A percentile compares a stretch with the other conserved stretches of the same genome.
These are phyloP conservation scores for Xenoacremonium recifei DNA, from an alignment of 2,329 filamentous ascomycete genomes.

Conservation along the genomic window DNA sequence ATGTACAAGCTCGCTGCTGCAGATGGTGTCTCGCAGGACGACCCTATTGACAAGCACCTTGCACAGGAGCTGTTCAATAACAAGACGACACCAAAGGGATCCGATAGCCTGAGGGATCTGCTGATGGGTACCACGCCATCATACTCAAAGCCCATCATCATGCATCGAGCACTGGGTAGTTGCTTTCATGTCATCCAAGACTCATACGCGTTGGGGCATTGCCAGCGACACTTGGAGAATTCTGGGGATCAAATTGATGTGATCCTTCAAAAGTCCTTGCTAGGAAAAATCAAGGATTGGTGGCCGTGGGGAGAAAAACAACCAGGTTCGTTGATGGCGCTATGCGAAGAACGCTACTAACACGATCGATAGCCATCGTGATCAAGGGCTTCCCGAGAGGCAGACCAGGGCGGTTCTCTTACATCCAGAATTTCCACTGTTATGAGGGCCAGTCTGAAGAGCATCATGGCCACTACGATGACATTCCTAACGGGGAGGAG, in stretches of 20 bases:
- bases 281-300: background rate
- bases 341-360: too few relatives aligned
- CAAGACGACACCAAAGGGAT: constrained; percentile 3
- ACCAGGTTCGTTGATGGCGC: background rate
- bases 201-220: constrained; percentile 15
- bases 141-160: constrained; percentile 7
- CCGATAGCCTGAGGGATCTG: constrained; percentile 7
- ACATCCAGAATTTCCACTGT: constrained; percentile 6
- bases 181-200: constrained; percentile 17
- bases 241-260: constrained; percentile 4
- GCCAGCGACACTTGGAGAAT: constrained; percentile 9
- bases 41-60: background rate
- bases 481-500: background rate
- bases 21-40: background rate
- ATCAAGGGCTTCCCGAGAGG: background rate
- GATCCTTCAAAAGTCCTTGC: constrained; percentile 4
- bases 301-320: background rate
- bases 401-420: background rate
- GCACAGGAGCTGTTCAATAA: background rate
- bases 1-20: constrained; percentile 19
- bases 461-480: constrained; percentile 12
- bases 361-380: background rate
- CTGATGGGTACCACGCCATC: constrained; percentile 13
- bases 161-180: constrained; percentile 10
- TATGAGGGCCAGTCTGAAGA: constrained; percentile 9